Conservation (phyloP, 257 asterid genomes). For the Gentiana macrophylla region DNA sequence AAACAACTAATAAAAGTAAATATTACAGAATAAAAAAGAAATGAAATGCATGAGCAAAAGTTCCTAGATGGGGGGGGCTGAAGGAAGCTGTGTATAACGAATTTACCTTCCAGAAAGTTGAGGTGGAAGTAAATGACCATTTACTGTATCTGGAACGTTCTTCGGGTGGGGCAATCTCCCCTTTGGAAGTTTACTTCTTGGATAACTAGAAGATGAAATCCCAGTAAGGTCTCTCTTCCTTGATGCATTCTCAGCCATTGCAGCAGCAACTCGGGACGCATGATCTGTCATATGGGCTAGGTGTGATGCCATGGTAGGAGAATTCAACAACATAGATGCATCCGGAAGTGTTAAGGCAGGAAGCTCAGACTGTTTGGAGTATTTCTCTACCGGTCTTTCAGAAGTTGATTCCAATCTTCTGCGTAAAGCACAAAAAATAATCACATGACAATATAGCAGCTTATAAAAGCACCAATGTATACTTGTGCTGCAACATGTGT, state of each 20-base stretch:
- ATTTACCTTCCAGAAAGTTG: conserved; percentile 79
- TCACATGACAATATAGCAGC: too few relatives aligned
- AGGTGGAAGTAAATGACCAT: conserved; percentile 64
- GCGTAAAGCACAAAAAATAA: conserved; percentile 6
- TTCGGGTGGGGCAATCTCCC: conserved; percentile 47
- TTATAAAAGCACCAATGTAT: too few relatives aligned
- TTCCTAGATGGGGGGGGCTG: not conserved
- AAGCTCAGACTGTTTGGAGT: conserved; percentile 21
- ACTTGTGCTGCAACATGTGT: too few relatives aligned
- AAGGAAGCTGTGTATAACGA: too few relatives aligned
- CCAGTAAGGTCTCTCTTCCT: conserved; percentile 57
- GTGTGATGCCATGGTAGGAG: conserved; percentile 43
- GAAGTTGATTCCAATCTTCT: conserved; percentile 23
- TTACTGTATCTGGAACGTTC: conserved; percentile 50
- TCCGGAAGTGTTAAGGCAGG: conserved; percentile 60
- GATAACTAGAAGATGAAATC: conserved; percentile 27
- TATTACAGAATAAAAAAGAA: not conserved
- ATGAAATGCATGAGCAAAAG: not conserved
- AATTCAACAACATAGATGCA: conserved; percentile 60
- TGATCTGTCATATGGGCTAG: conserved; percentile 32
- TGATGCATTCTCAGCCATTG: conserved; percentile 65
- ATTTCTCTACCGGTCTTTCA: conserved; percentile 18
- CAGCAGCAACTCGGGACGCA: conserved; percentile 80
- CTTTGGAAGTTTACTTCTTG: conserved; percentile 66
- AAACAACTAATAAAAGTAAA: not conserved